A percentile compares a stretch with the other conserved stretches of the same genome.
Conservation (phyloP, 495 filamentous ascomycete species). For the Podospora conica region DNA sequence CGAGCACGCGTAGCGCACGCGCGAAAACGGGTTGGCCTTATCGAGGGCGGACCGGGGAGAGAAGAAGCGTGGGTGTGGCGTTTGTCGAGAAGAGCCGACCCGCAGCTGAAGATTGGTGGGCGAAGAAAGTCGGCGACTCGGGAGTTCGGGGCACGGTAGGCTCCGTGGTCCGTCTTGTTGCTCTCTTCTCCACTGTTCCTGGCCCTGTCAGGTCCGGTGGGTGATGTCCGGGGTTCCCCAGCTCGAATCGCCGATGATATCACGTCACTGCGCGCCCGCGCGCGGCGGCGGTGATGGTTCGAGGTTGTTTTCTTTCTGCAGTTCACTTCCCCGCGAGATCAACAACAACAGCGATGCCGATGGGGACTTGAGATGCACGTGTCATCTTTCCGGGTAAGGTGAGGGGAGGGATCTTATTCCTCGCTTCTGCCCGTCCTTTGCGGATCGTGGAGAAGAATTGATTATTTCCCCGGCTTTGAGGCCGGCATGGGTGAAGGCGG, state of each 20-base stretch:
- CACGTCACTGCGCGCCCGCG: not conserved
- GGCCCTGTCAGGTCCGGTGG: too few species aligned
- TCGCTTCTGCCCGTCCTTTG: not conserved
- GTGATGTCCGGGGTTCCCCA: not conserved
- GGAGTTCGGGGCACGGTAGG: not conserved
- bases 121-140: not conserved
- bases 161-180: not conserved
- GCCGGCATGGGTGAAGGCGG: not conserved
- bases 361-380: not conserved
- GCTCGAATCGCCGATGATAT: not conserved
- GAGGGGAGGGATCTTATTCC: too few species aligned
- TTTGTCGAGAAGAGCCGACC: not conserved
- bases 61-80: not conserved
- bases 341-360: not conserved
- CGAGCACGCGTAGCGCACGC: not conserved
- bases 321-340: not conserved
- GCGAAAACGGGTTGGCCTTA: not conserved
- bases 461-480: not conserved
- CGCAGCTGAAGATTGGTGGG: not conserved
- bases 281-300: too few species aligned
- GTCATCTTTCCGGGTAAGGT: not conserved
- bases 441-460: not conserved
- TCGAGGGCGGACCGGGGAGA: not conserved
- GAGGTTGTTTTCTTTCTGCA: not conserved
- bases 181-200: too few species aligned